Base-by-base conservation (phyloP, 179 eudicot genomes). In the Actinidia chinensis region DNA sequence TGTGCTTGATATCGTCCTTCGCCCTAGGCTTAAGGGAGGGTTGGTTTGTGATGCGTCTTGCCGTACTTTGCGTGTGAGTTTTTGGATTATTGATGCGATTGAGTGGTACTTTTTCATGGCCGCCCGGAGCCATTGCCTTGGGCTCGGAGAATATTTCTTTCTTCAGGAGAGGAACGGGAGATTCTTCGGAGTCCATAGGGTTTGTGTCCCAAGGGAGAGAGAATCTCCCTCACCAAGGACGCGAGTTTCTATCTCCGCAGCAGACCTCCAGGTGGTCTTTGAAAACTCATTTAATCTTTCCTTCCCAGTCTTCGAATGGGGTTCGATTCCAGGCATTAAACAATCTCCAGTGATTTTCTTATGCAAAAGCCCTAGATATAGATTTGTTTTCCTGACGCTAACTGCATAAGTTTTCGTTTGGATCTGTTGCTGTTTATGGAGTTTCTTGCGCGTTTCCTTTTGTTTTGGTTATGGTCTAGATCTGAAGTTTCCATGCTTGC, bases 41-140 rank as follows among this genome's bases (percentile, higher is more conserved):
- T n/a, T n/a, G n/a, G n/a, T n/a, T n/a, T n/a, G n/a, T n/a, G n/a
- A n/a, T n/a, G n/a, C n/a, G n/a, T n/a, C n/a, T n/a, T n/a, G n/a
- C n/a, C n/a, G n/a, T n/a, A n/a, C 6, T 13, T 50, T 48, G 74
- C 36, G 42, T 33, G 33, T 2, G 55, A 12, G 73, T 14, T 46
- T 5, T 12, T 65, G 46, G 73, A 56, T 40, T 47, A 1, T 56
- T 70, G 74, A 71, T 71, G 75, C 75, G 61, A 71, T 71, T 71
- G 63, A 36, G 71, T 51, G 71, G 71, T 63, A 72, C 42, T n/a
- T 52, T 51, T 93, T 88, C 85, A 93, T 95, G n/a, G 97, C 97
- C 98, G 92, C n/a, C 92, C 97, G 82, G 98, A 95, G 89, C 92
- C 92, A 73, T 76, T 85, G 88, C 92, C 93, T 47, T 91, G 90